A percentile compares a stretch with the other conserved stretches of the same genome.
These are phyloP conservation scores for Eucalyptus curtisii DNA, from an alignment of 345 rosid genomes.

Conservation along the genomic window DNA sequence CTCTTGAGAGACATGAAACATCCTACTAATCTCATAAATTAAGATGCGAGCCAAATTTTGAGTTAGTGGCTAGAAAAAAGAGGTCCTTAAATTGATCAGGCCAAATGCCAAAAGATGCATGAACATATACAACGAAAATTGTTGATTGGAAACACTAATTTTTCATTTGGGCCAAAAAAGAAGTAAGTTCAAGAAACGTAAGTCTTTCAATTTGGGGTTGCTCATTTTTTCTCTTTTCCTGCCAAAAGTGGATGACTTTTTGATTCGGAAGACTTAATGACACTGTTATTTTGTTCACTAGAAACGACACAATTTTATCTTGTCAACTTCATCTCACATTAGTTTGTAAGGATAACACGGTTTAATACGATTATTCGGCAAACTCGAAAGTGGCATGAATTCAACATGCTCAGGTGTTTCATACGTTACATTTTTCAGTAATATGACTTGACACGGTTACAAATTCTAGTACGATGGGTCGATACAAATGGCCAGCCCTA, in stretches of 20 bases:
- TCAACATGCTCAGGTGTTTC: neutral
- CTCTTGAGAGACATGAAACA: neutral
- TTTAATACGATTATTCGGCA: fast-evolving
- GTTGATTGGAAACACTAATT: neutral
- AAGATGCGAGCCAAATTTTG: neutral
- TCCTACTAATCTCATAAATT: neutral
- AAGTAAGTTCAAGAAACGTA: neutral
- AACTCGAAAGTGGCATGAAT: neutral
- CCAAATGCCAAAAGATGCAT: neutral
- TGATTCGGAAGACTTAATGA: fast-evolving
- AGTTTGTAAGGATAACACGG: neutral
- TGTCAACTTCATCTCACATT: fast-evolving
- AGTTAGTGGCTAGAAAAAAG: neutral
- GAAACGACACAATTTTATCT: neutral
- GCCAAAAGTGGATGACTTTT: neutral
- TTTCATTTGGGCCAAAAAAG: neutral
- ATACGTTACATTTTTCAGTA: neutral
- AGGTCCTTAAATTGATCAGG: neutral
- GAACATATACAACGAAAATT: neutral
- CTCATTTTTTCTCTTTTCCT: neutral
- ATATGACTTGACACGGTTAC: neutral
- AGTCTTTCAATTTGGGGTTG: neutral
- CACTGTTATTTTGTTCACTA: neutral
- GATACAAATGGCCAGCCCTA: neutral
- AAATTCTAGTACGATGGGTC: fast-evolving